These are phyloP conservation scores for Tetrahymena elliotti DNA, from an alignment of 73 alveolate species.

Conservation along the genomic window DNA sequence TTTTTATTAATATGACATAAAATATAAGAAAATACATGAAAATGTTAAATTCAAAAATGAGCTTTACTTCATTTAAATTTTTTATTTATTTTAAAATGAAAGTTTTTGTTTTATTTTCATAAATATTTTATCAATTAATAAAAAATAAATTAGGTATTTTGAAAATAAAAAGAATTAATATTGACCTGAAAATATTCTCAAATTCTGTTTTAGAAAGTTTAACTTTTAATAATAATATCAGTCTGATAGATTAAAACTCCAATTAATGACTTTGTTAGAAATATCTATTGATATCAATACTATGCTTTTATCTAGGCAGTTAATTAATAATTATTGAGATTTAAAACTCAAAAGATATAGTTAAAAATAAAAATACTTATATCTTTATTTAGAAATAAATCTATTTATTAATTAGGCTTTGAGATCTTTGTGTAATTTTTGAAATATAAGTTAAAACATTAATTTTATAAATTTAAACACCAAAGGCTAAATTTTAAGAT, in stretches of 20 bases:
- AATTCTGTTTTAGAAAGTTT: not conserved
- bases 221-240: not conserved
- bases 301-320: not conserved
- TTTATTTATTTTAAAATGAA: too few species aligned
- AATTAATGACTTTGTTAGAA: too few species aligned
- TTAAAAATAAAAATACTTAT: too few species aligned
- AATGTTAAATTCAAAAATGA: too few species aligned
- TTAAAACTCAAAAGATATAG: not conserved
- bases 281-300: not conserved
- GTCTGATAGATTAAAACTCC: not conserved
- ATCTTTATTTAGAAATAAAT: too few species aligned
- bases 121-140: too few species aligned
- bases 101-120: not conserved
- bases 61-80: too few species aligned
- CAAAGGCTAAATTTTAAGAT: not conserved
- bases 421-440: not conserved
- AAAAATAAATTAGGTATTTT: too few species aligned
- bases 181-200: not conserved
- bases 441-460: not conserved
- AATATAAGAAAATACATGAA: too few species aligned
- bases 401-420: not conserved
- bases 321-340: not conserved
- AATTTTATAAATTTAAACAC: too few species aligned
- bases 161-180: not conserved
- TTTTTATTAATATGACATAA: too few species aligned